Evolutionary conservation across 495 filamentous ascomycete species (phyloP).

Genomic region (Aspergillus taichungensis): DNA sequence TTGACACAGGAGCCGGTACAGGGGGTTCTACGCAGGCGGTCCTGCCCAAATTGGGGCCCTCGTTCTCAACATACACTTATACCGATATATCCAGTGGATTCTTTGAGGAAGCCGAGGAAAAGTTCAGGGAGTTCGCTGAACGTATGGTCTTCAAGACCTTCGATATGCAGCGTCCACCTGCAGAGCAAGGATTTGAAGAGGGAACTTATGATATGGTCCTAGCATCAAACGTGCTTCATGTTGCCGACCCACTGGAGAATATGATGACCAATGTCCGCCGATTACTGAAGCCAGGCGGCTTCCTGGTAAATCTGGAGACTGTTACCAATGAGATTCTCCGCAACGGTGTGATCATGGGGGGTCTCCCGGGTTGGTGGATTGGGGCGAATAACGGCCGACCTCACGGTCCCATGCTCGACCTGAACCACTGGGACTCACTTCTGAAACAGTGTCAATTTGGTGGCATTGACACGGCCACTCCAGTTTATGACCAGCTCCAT

Average conservation of each 20-base stretch:
- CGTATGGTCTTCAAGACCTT: no score
- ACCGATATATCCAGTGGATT: constrained; percentile 8
- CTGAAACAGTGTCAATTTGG: neutral
- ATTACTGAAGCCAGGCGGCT: neutral
- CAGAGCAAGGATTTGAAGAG: no score
- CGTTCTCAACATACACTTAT: constrained; percentile 25
- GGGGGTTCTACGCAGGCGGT: constrained; percentile 21
- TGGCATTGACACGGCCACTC: neutral
- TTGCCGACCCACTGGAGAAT: no score
- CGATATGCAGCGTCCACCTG: no score
- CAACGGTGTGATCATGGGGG: constrained; percentile 5
- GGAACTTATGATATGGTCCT: no score
- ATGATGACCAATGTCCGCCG: no score
- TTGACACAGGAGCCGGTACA: constrained; percentile 17
- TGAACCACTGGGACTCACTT: neutral
- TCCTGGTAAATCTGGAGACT: neutral
- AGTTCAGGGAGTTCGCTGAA: neutral
- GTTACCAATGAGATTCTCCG: neutral
- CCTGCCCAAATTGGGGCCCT: neutral
- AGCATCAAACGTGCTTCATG: no score
- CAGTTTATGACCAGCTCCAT: neutral
- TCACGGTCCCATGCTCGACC: neutral
- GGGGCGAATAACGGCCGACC: neutral
- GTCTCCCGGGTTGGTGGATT: constrained; percentile 21
- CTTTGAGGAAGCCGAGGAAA: constrained; percentile 1